A percentile compares a stretch with the other conserved stretches of the same genome.
Conservation (phyloP, 257 asterid genomes). For the Forsythia viridissima region DNA sequence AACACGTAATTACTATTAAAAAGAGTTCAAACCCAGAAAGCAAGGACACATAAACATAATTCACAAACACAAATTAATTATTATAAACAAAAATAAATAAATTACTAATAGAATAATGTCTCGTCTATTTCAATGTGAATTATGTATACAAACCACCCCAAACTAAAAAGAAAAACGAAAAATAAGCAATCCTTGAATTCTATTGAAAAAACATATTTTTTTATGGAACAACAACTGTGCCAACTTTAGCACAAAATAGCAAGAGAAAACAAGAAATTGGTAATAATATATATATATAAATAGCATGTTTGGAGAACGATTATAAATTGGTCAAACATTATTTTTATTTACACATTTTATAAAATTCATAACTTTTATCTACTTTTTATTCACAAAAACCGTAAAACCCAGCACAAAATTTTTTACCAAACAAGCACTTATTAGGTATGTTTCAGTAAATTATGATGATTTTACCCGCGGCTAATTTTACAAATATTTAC, state of each 20-base stretch:
- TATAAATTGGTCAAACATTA: too few species aligned
- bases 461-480: slow-evolving; percentile 8
- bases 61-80: neutral
- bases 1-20: neutral
- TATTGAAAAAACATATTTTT: neutral
- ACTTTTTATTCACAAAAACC: too few species aligned
- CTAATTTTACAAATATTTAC: neutral
- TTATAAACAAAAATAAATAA: neutral
- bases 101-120: neutral
- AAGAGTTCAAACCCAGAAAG: neutral
- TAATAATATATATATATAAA: neutral
- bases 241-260: neutral
- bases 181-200: neutral
- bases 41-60: neutral
- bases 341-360: too few species aligned
- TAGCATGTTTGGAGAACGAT: too few species aligned
- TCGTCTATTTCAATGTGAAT: neutral
- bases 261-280: neutral
- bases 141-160: neutral
- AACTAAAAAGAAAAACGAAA: neutral
- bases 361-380: too few species aligned
- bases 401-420: too few species aligned
- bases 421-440: neutral
- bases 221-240: neutral
- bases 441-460: neutral